Evolutionary conservation across 305 asterid genomes (phyloP).

Genomic region (Lippia alba): DNA sequence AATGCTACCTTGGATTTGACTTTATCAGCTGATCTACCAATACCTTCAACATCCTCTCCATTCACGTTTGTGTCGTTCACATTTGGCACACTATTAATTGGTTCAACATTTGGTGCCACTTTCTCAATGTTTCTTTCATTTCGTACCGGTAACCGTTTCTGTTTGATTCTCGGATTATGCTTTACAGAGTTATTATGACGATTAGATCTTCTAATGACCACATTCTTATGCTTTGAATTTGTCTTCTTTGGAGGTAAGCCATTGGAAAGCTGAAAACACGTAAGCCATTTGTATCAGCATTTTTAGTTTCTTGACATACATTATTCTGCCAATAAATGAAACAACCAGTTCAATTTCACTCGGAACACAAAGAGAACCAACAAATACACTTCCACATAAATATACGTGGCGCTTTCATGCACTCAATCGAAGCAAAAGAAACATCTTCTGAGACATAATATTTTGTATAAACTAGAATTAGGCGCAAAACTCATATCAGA

Average conservation of each 20-base stretch:
- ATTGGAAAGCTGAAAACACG: not conserved
- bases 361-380: too few relatives aligned
- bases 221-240: not conserved
- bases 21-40: constrained; percentile 30
- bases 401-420: too few relatives aligned
- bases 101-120: constrained; percentile 22
- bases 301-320: not conserved
- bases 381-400: too few relatives aligned
- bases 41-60: constrained; percentile 33
- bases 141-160: not conserved
- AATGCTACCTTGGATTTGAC: constrained; percentile 35
- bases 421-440: too few relatives aligned
- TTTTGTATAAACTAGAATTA: too few relatives aligned
- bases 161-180: constrained; percentile 6
- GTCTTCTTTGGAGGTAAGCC: constrained; percentile 2
- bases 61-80: constrained; percentile 2
- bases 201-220: constrained; percentile 34
- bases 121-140: constrained; percentile 18
- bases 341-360: not conserved
- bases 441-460: too few relatives aligned
- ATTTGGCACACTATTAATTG: constrained; percentile 2
- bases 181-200: constrained; percentile 18
- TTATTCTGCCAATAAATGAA: constrained; percentile 21
- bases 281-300: not conserved
- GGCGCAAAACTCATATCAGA: too few relatives aligned